phyloP scores from a whole-genome alignment of 1,139 yeast genomes.

The Blastobotrys buckinghamii region DNA sequence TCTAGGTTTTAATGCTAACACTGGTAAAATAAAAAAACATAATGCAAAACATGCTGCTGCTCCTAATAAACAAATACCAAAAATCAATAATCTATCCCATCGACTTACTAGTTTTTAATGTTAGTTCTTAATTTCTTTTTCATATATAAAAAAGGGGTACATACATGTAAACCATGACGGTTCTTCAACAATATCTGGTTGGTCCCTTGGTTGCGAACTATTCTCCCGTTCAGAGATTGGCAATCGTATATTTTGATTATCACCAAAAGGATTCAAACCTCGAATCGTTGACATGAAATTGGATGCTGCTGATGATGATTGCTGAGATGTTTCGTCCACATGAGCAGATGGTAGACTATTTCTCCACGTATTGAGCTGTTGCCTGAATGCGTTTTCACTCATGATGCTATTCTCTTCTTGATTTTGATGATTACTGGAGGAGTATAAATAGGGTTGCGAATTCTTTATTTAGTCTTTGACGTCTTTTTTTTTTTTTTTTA shows the following conservation, averaged over 20 bases:
- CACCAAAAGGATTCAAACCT: conserved; percentile 35
- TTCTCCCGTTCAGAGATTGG: conserved; percentile 43
- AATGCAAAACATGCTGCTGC: conserved; percentile 73
- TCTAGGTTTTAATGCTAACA: conserved; percentile 81
- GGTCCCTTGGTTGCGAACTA: conserved; percentile 37
- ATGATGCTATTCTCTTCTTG: not conserved
- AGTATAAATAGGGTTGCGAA: not conserved
- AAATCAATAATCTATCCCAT: conserved; percentile 75
- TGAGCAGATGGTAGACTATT: conserved; percentile 20
- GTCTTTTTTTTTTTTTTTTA: too few species aligned
- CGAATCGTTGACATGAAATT: conserved; percentile 18
- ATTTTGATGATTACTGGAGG: not conserved
- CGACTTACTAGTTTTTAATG: conserved; percentile 45
- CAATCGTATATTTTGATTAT: conserved; percentile 45
- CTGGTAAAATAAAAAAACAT: conserved; percentile 81
- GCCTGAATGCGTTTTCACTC: conserved; percentile 33
- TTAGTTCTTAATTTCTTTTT: not conserved
- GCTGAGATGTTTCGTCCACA: conserved; percentile 8
- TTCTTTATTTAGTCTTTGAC: too few species aligned
- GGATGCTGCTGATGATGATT: conserved; percentile 11
- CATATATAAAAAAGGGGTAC: not conserved
- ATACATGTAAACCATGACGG: conserved; percentile 48
- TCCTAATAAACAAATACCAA: conserved; percentile 69
- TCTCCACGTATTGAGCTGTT: conserved; percentile 35
- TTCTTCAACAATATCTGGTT: conserved; percentile 37